These are phyloP conservation scores for Parastagonospora nodorum DNA, from an alignment of 2,329 filamentous ascomycete species.

Conservation along the genomic window DNA sequence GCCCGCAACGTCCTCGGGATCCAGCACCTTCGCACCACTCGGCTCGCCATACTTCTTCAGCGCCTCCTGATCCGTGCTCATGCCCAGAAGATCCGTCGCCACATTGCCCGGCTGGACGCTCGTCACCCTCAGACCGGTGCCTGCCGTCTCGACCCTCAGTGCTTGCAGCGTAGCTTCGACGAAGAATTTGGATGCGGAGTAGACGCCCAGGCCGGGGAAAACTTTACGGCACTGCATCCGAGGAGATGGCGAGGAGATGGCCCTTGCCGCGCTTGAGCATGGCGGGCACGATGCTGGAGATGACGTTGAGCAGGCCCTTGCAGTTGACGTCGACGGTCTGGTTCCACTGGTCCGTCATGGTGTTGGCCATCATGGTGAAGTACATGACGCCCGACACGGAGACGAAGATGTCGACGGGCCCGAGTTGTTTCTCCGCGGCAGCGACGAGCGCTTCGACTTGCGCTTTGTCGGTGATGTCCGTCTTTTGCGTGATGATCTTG, in stretches of 20 bases:
- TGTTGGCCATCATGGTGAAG: slow-evolving; percentile 84
- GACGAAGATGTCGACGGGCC: slow-evolving; percentile 77
- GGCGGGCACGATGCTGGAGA: slow-evolving; percentile 69
- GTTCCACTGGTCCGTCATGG: slow-evolving; percentile 75
- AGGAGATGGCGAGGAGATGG: slow-evolving; percentile 81
- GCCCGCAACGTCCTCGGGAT: slow-evolving; percentile 72
- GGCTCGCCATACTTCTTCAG: slow-evolving; percentile 79
- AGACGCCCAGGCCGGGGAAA: slow-evolving; percentile 80
- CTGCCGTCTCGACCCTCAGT: slow-evolving; percentile 75
- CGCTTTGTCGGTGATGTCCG: slow-evolving; percentile 70
- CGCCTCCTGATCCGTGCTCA: slow-evolving; percentile 77
- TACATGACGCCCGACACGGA: slow-evolving; percentile 86
- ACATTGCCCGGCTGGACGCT: slow-evolving; percentile 79
- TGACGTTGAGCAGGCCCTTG: slow-evolving; percentile 77
- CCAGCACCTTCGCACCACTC: slow-evolving; percentile 74
- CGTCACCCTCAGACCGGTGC: slow-evolving; percentile 73
- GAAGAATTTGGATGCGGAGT: slow-evolving; percentile 84
- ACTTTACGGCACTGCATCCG: slow-evolving; percentile 81
- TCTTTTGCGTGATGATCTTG: slow-evolving; percentile 71
- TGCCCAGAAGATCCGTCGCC: slow-evolving; percentile 71
- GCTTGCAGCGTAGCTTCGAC: slow-evolving; percentile 80
- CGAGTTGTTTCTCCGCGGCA: slow-evolving; percentile 65
- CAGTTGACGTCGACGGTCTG: slow-evolving; percentile 85
- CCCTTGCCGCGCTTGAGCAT: slow-evolving; percentile 73
- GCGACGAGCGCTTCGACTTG: slow-evolving; percentile 71